Conservation (phyloP, 164 flowering plant species). For the Euptelea pleiosperma region DNA sequence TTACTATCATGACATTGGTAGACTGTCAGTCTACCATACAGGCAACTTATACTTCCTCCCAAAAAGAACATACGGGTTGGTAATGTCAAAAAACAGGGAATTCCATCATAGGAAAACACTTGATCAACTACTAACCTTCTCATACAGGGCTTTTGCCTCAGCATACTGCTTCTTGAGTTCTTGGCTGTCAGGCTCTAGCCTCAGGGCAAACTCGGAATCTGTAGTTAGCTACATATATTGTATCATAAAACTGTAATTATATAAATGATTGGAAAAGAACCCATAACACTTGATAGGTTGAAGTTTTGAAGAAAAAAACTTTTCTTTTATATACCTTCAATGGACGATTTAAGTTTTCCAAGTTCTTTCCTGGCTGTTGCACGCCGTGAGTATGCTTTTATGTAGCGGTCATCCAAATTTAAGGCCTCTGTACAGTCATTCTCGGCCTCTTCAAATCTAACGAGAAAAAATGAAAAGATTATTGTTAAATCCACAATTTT, state of each 20-base stretch:
- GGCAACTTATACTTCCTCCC: neutral
- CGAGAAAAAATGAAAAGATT: slow-evolving; percentile 1
- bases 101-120: neutral
- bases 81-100: too few species aligned
- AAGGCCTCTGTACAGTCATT: slow-evolving; percentile 94
- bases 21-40: neutral
- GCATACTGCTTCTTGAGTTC: slow-evolving; percentile 81
- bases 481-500: slow-evolving; percentile 1
- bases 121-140: slow-evolving; percentile 49
- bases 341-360: slow-evolving; percentile 67
- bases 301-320: too few species aligned
- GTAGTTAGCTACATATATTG: slow-evolving; percentile 25
- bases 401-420: slow-evolving; percentile 89
- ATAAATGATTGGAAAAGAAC: slow-evolving; percentile 2
- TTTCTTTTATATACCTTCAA: slow-evolving; percentile 57
- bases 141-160: slow-evolving; percentile 62
- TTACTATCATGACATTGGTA: neutral
- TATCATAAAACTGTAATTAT: too few species aligned
- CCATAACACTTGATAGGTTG: too few species aligned
- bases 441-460: slow-evolving; percentile 86
- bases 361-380: slow-evolving; percentile 96
- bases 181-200: slow-evolving; percentile 86
- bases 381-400: slow-evolving; percentile 93
- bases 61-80: too few species aligned
- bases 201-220: slow-evolving; percentile 93